Percentiles rank a stretch among this genome's conserved stretches.
Evolutionary conservation across 768 basidiomycete species (phyloP).

Genomic region (Lactifluus hygrophoroides): DNA sequence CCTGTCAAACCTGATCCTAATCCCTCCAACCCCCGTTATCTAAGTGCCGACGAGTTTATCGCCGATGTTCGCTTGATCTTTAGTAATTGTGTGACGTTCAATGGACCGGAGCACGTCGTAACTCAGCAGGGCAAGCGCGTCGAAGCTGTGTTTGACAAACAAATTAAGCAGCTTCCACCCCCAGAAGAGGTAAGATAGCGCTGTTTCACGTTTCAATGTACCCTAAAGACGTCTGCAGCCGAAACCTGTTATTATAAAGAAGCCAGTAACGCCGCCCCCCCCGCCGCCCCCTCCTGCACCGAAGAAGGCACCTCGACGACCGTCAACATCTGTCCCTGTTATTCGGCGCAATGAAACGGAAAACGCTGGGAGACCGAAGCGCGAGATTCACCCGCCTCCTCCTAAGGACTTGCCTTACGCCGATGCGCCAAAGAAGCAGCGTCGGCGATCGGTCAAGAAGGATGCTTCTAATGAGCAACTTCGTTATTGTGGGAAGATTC

Average conservation of each 20-base stretch:
- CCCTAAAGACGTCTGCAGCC: constrained; percentile 27
- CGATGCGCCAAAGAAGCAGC: constrained; percentile 61
- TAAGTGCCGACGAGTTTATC: constrained; percentile 69
- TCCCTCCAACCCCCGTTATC: constrained; percentile 65
- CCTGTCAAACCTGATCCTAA: constrained; percentile 68
- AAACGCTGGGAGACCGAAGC: constrained; percentile 75
- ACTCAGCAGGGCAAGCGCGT: constrained; percentile 73
- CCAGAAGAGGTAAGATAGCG: constrained; percentile 55
- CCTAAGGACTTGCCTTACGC: constrained; percentile 85
- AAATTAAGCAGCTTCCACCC: constrained; percentile 74
- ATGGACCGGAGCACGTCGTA: constrained; percentile 83
- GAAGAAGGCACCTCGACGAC: constrained; percentile 48
- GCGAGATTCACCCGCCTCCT: constrained; percentile 94
- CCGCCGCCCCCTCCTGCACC: constrained; percentile 37
- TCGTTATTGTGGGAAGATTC: constrained; percentile 67
- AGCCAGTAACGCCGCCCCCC: constrained; percentile 26
- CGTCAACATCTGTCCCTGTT: constrained; percentile 74
- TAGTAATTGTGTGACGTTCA: constrained; percentile 83
- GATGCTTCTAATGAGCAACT: constrained; percentile 79
- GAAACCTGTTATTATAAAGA: constrained; percentile 39
- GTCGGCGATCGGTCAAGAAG: constrained; percentile 50
- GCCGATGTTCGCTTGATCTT: constrained; percentile 83
- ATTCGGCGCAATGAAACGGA: constrained; percentile 70
- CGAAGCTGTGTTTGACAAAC: constrained; percentile 81
- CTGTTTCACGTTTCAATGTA: background rate